Conservation (phyloP, 2,329 filamentous ascomycete species). For the Aspergillus novoparasiticus region DNA sequence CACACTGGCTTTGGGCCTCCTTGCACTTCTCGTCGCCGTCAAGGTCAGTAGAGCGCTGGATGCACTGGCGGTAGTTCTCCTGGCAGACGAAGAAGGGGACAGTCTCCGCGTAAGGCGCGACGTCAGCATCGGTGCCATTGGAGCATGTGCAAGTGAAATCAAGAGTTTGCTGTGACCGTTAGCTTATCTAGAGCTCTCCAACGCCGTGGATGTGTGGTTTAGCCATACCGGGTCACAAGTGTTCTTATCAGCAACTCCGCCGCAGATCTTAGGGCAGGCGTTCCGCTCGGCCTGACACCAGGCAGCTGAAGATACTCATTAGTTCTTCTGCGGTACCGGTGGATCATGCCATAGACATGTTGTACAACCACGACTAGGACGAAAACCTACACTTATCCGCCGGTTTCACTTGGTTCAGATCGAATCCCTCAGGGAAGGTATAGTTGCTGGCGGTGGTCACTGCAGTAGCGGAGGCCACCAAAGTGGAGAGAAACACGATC, state of each 20-base stretch:
- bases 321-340: neutral
- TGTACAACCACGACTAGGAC: neutral
- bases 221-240: constrained; percentile 59
- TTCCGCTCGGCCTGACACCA: constrained; percentile 64
- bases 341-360: neutral
- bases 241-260: constrained; percentile 53
- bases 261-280: constrained; percentile 63
- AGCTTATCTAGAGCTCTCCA: constrained; percentile 1
- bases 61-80: constrained; percentile 54
- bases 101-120: constrained; percentile 58
- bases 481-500: constrained; percentile 50
- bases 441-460: constrained; percentile 42
- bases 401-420: constrained; percentile 42
- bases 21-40: constrained; percentile 53
- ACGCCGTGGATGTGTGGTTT: neutral
- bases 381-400: constrained; percentile 33
- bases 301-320: constrained; percentile 35
- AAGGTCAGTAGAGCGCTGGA: constrained; percentile 42
- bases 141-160: constrained; percentile 60
- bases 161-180: constrained; percentile 48
- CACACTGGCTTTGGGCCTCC: constrained; percentile 51
- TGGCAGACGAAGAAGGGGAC: constrained; percentile 64
- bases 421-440: constrained; percentile 46
- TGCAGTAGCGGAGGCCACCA: constrained; percentile 48
- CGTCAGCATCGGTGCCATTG: constrained; percentile 58